Evolutionary conservation across 345 rosid species (phyloP).

Genomic region (Carallia pectinifolia): DNA sequence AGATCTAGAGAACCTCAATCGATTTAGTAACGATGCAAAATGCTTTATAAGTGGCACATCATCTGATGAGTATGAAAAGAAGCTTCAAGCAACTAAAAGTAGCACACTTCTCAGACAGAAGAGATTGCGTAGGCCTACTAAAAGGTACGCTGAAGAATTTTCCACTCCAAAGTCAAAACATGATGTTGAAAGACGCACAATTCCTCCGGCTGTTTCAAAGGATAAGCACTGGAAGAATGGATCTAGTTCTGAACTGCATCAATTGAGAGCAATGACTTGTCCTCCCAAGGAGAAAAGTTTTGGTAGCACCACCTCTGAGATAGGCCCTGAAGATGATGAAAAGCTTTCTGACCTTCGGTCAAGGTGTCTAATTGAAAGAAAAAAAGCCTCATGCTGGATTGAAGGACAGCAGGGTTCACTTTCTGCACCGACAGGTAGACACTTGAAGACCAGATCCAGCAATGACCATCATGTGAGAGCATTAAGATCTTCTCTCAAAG

Average conservation of each 20-base stretch:
- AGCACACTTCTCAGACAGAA: constrained; percentile 27
- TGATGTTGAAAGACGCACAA: background rate
- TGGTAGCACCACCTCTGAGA: constrained; percentile 1
- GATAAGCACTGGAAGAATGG: constrained; percentile 7
- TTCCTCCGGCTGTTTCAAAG: background rate
- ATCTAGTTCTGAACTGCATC: background rate
- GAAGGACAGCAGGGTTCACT: constrained; percentile 18
- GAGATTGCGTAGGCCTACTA: constrained; percentile 47
- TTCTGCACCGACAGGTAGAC: constrained; percentile 25
- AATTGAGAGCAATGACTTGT: background rate
- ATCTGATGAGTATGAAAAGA: constrained; percentile 36
- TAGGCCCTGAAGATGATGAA: constrained; percentile 12
- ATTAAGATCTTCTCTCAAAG: constrained; percentile 18
- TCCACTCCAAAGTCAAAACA: constrained; percentile 27
- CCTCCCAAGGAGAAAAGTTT: constrained; percentile 11
- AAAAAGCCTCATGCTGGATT: background rate
- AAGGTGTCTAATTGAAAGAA: background rate
- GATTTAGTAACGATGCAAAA: constrained; percentile 47
- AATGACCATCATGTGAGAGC: constrained; percentile 25
- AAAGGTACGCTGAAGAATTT: constrained; percentile 53
- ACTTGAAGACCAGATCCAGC: constrained; percentile 24
- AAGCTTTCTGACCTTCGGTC: constrained; percentile 21
- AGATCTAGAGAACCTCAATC: constrained; percentile 27
- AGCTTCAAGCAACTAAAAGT: constrained; percentile 24
- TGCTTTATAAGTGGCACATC: constrained; percentile 37